A percentile compares a stretch with the other conserved stretches of the same genome.
Conservation (phyloP, 805 yeast species). For the Scheffersomyces coipomensis region DNA sequence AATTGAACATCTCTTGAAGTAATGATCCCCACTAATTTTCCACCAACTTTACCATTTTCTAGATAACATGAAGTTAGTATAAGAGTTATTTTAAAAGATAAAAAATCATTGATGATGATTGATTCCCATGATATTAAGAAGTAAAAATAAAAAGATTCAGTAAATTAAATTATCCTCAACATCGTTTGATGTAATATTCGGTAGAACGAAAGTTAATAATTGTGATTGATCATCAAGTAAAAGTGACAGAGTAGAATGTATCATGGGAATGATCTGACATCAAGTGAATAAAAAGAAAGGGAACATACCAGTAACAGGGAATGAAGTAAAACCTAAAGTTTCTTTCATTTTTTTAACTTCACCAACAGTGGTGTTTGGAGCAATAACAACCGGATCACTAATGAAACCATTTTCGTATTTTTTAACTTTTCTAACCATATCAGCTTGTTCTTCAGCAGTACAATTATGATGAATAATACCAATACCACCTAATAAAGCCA, state of each 20-base stretch:
- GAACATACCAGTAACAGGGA: constrained; percentile 98
- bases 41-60: constrained; percentile 86
- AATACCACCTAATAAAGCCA: constrained; percentile 98
- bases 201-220: constrained; percentile 99
- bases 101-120: too few relatives aligned
- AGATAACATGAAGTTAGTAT: constrained; percentile 26
- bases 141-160: too few relatives aligned
- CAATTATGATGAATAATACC: constrained; percentile 99
- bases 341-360: constrained; percentile 73
- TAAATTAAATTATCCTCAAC: constrained; percentile 89
- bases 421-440: constrained; percentile 95
- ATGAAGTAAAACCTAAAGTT: constrained; percentile 87
- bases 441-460: constrained; percentile 95
- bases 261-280: background rate
- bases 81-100: constrained; percentile 3
- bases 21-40: constrained; percentile 90
- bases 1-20: constrained; percentile 98
- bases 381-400: constrained; percentile 80
- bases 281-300: background rate
- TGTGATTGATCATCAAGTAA: constrained; percentile 58
- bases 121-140: too few relatives aligned
- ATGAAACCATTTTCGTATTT: constrained; percentile 97
- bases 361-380: constrained; percentile 74
- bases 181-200: constrained; percentile 90
- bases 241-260: constrained; percentile 22